Conservation (phyloP, 345 rosid species). For the Salix udensis region DNA sequence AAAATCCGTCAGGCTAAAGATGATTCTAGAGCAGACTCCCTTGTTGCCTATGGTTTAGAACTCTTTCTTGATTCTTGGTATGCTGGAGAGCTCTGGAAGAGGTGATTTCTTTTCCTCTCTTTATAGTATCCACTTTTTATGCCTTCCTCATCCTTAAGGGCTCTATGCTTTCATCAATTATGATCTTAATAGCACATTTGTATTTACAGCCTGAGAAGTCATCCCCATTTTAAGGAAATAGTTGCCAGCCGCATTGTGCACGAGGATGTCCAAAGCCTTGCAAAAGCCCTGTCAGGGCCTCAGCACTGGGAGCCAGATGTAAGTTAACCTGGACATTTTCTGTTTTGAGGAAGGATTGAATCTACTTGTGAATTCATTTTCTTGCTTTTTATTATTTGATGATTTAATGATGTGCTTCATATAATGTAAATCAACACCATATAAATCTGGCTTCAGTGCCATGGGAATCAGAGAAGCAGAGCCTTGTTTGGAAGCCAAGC, state of each 20-base stretch:
- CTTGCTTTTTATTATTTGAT: background rate
- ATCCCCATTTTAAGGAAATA: conserved; percentile 57
- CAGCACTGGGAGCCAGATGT: conserved; percentile 85
- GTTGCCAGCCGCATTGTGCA: conserved; percentile 55
- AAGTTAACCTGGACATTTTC: conserved; percentile 28
- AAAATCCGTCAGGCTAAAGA: conserved; percentile 70
- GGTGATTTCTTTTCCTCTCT: conserved; percentile 39
- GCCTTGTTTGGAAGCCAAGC: background rate
- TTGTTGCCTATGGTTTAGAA: conserved; percentile 56
- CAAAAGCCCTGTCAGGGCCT: conserved; percentile 67
- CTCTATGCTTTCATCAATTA: conserved; percentile 8
- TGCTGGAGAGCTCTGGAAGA: conserved; percentile 68
- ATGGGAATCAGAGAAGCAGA: background rate
- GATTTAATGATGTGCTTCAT: background rate
- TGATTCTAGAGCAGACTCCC: conserved; percentile 52
- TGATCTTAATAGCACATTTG: conserved; percentile 14
- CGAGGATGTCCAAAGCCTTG: conserved; percentile 51
- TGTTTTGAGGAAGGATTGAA: background rate
- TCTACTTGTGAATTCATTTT: background rate
- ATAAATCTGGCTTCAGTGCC: background rate
- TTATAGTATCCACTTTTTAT: background rate
- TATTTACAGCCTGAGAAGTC: conserved; percentile 64
- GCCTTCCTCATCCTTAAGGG: background rate
- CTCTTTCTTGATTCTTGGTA: conserved; percentile 69
- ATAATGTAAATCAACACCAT: background rate